Evolutionary conservation across 2,329 filamentous ascomycete species (phyloP).

Genomic region (Lachnellula subtilissima): DNA sequence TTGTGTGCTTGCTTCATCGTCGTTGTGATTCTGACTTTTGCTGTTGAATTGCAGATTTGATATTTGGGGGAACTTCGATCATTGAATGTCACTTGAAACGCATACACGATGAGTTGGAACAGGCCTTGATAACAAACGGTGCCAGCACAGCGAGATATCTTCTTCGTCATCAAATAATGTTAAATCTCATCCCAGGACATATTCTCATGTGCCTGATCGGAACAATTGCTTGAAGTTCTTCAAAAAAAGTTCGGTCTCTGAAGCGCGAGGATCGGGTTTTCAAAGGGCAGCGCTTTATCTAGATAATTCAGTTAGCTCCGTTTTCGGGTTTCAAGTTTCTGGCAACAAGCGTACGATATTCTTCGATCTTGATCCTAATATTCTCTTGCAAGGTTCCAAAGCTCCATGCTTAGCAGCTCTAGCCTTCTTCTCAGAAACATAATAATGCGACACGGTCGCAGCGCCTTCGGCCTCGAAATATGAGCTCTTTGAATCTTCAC

Average conservation of each 20-base stretch:
- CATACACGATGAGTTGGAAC: no score
- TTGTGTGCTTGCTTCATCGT: no score
- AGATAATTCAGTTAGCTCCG: background rate
- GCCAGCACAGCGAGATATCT: background rate
- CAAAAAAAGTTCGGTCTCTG: background rate
- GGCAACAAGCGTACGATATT: background rate
- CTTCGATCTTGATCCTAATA: background rate
- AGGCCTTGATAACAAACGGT: no score
- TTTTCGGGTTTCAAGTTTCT: background rate
- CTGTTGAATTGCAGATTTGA: no score
- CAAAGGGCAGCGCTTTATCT: background rate
- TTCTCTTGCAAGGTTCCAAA: background rate
- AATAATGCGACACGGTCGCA: no score
- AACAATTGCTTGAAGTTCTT: background rate
- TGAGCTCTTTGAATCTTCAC: no score
- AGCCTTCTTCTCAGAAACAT: no score
- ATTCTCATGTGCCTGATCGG: background rate
- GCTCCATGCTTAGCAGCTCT: no score
- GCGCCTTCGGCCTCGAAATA: no score
- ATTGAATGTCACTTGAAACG: no score
- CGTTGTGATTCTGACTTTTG: no score
- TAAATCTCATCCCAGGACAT: background rate
- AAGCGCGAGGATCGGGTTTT: background rate
- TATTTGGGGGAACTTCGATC: no score
- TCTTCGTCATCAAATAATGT: background rate